Evolutionary conservation across 371 early-diverging fungal species (phyloP), one percentile per base, ranked within the genome.

Genomic region (Saksenaea oblongispora): DNA sequence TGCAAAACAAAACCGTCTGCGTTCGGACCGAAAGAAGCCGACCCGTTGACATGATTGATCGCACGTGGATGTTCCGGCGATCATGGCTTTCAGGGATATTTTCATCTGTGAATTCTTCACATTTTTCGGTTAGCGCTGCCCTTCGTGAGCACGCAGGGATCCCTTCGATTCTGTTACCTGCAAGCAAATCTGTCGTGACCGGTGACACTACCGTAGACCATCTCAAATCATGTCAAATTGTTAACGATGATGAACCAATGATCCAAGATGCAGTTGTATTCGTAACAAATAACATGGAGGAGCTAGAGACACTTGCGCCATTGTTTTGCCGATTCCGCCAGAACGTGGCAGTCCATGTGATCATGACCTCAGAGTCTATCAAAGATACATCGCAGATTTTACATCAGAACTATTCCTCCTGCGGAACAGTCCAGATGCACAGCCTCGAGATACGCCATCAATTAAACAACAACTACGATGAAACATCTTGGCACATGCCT

Each of bases 21-120:
- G 67, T 53, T 56, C 64, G 9, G 64, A 67, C 47, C 15, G 47
- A 57, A 11, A 14, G n/a, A 22, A 53, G 37, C 2, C 44, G 34
- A 24, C 27, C 56, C 5, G 72, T 75, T 1, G 74, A 76, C 62
- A 69, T 70, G 64, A 54, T 82, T 0, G 64, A 58, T 15, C 71
- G 75, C 34, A 70, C 60, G n/a, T 78, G 77, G 79, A 54, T 82
- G 22, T 28, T 82, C 2, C 72, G 71, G 18, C 68, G 73, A n/a
- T 64, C 75, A 10, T 82, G 82, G 82, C 51, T 73, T 28, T 28
- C 67, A 11, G 11, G 54, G 22, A 39, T 72, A 18, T 67, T 51
- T 56, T 60, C 54, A 70, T 74, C 4, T 53, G 68, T 47, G n/a
- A 22, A 22, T 18, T 47, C 51, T 2, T 22, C 27, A 22, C 51